These are phyloP conservation scores for Penicillium sp. DNA, from an alignment of 2,329 filamentous ascomycete species.

Conservation along the genomic window DNA sequence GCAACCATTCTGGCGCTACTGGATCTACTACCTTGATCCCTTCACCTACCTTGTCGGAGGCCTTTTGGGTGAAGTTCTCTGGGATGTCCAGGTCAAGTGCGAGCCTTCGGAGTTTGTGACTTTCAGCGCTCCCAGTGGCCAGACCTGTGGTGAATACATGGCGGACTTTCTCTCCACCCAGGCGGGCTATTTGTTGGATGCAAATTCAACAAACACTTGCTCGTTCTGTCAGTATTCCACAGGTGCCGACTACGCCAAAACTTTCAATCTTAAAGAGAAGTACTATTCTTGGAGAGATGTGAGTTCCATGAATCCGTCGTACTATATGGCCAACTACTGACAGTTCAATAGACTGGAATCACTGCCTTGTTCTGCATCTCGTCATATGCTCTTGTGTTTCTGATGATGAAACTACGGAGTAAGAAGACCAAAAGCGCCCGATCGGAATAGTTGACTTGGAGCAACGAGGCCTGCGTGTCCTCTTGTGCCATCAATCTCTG, in stretches of 20 bases:
- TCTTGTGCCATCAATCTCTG: neutral
- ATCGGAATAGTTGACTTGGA: constrained; percentile 25
- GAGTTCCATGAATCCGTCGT: constrained; percentile 11
- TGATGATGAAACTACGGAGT: constrained; percentile 53
- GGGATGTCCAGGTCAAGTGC: constrained; percentile 44
- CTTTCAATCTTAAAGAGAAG: constrained; percentile 35
- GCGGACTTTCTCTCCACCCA: constrained; percentile 30
- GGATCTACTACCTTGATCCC: constrained; percentile 48
- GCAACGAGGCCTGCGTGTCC: too few species aligned
- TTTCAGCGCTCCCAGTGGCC: constrained; percentile 30
- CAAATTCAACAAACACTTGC: constrained; percentile 29
- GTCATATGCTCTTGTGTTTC: constrained; percentile 47
- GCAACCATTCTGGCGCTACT: constrained; percentile 46
- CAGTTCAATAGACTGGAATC: constrained; percentile 36
- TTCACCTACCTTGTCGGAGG: constrained; percentile 48
- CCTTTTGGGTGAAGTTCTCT: constrained; percentile 39
- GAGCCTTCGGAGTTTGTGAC: constrained; percentile 32
- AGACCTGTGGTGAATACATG: constrained; percentile 40
- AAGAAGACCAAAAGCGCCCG: constrained; percentile 51
- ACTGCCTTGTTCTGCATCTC: constrained; percentile 47
- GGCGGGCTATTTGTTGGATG: constrained; percentile 33
- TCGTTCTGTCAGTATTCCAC: constrained; percentile 35
- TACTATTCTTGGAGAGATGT: constrained; percentile 44
- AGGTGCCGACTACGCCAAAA: constrained; percentile 37
- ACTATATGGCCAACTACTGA: constrained; percentile 1